Evolutionary conservation across 108 stramenopile genomes (phyloP), one percentile per base, ranked within the genome.

Genomic region (Pelagomonas calceolata): DNA sequence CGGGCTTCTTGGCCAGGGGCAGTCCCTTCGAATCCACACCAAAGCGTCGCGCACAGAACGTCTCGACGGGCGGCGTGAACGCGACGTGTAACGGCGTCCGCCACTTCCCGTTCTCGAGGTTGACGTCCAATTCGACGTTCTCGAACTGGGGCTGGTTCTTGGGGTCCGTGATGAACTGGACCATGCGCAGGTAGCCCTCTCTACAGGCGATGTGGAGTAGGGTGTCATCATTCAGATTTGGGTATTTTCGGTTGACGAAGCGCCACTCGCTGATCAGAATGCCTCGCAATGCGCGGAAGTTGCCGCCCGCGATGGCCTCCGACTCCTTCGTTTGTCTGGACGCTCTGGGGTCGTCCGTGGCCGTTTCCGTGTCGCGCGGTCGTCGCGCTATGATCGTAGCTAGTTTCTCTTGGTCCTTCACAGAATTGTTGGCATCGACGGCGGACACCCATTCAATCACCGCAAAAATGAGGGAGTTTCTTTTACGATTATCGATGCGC

Each of bases 151-250:
- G 63, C 37, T 73, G 51, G 32, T 76, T 80, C 63, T 73, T 77
- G 0, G 81, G 81, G 36, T 81, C 76, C 37, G 77, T 43, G 73
- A 81, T 81, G 72, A 80, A 81, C 36, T 78, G 60, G 30, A 78
- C 36, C 76, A 72, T 73, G 32, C 12, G 17, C 12, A 63, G 67
- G 73, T 79, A 81, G 72, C 81, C 81, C 74, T 81, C 81, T 9
- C 79, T 66, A 35, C 81, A 81, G 43, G 75, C 81, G 18, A 76
- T 70, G 66, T 81, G 81, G 10, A 81, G 81, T 33, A 81, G 35
- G n/a, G 63, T 73, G 64, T 34, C 63, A 64, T 35, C 33, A 32
- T 66, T 7, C 30, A 72, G 35, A 0, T 37, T 68, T 5, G 72
- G 37, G 64, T 76, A 77, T 67, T 44, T 68, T 5, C 75, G 63